Conservation (phyloP, 2,329 filamentous ascomycete species). For the Colletotrichum zoysiae region DNA sequence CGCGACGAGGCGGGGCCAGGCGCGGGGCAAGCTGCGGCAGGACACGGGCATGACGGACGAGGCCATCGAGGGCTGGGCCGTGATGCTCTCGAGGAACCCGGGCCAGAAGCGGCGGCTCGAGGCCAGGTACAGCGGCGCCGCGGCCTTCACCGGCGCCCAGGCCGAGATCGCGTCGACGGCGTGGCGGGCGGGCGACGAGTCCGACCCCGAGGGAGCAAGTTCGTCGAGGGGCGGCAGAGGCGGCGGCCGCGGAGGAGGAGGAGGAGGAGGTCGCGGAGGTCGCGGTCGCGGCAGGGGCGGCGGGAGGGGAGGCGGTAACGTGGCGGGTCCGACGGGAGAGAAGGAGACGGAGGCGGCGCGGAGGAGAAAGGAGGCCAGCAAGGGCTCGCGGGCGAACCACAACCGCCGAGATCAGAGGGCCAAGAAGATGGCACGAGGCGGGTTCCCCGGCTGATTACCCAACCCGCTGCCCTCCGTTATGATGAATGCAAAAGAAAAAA, state of each 20-base stretch:
- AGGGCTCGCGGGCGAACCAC: slow-evolving; percentile 86
- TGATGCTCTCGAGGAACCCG: slow-evolving; percentile 84
- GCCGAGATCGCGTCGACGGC: slow-evolving; percentile 73
- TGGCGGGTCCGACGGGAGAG: slow-evolving; percentile 75
- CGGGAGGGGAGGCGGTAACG: slow-evolving; percentile 68
- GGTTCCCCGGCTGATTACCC: slow-evolving; percentile 50
- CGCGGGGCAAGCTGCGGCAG: slow-evolving; percentile 73
- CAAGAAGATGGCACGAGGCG: slow-evolving; percentile 72
- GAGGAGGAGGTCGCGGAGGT: slow-evolving; percentile 61
- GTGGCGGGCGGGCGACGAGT: slow-evolving; percentile 72
- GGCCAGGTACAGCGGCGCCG: slow-evolving; percentile 66
- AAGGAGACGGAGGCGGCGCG: slow-evolving; percentile 78
- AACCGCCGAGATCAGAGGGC: slow-evolving; percentile 80
- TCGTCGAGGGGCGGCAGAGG: slow-evolving; percentile 59
- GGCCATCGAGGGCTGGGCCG: slow-evolving; percentile 91
- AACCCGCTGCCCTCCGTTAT: background rate
- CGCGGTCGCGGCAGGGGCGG: slow-evolving; percentile 59
- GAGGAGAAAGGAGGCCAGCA: slow-evolving; percentile 84
- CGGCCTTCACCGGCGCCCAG: slow-evolving; percentile 75
- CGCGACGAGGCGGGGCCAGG: slow-evolving; percentile 73
- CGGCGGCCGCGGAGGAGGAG: slow-evolving; percentile 61
- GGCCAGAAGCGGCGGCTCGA: slow-evolving; percentile 78
- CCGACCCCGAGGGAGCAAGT: slow-evolving; percentile 60
- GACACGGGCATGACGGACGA: slow-evolving; percentile 94
- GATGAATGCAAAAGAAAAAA: background rate